Evolutionary conservation across 78 protist species (phyloP).

Genomic region (Bodo saltans): DNA sequence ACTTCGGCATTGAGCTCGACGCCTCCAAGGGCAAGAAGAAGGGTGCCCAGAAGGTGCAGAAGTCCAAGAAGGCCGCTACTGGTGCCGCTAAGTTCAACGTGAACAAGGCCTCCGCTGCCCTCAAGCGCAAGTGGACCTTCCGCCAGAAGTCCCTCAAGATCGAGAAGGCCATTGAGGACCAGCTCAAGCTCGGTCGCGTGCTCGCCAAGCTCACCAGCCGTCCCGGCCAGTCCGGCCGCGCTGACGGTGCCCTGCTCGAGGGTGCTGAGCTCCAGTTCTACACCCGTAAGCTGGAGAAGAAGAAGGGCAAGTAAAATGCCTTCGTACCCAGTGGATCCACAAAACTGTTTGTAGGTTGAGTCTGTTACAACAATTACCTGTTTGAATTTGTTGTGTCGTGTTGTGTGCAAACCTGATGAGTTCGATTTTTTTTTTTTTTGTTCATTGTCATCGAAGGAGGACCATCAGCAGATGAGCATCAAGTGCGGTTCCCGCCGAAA

Average conservation of each 20-base stretch:
- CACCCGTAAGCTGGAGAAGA: conserved; percentile 78
- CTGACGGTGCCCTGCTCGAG: conserved; percentile 98
- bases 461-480: too few relatives aligned
- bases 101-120: neutral
- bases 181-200: conserved; percentile 91
- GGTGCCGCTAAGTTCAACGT: neutral
- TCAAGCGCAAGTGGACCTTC: conserved; percentile 13
- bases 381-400: too few relatives aligned
- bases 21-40: conserved; percentile 44
- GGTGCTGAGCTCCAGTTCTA: conserved; percentile 98
- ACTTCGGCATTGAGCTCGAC: conserved; percentile 87
- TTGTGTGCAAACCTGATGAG: too few relatives aligned
- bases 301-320: conserved; percentile 59
- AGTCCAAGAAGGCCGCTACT: conserved; percentile 28
- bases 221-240: conserved; percentile 96
- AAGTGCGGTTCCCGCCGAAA: conserved; percentile 90
- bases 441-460: too few relatives aligned
- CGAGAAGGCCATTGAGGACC: conserved; percentile 74
- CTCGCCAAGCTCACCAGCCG: conserved; percentile 89
- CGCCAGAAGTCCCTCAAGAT: conserved; percentile 38
- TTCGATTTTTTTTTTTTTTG: too few relatives aligned
- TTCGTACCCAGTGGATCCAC: too few relatives aligned
- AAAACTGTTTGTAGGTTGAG: too few relatives aligned
- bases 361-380: too few relatives aligned
- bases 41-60: conserved; percentile 30